Evolutionary conservation across 2,329 filamentous ascomycete genomes (phyloP).

Genomic region (Ramularia endophylla): DNA sequence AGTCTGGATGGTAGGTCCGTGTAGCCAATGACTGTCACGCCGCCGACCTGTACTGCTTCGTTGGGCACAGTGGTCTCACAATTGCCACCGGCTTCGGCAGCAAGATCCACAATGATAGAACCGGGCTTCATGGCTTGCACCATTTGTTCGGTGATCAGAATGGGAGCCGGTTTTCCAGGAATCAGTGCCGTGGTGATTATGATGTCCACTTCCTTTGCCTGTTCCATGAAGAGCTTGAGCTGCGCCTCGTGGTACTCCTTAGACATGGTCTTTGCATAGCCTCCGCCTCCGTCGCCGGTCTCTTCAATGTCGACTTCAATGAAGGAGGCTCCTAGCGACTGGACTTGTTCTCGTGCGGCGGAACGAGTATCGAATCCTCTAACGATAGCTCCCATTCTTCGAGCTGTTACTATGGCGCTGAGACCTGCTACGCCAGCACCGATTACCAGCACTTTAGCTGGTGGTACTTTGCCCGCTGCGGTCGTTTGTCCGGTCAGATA

Average conservation of each 20-base stretch:
- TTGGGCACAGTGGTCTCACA: constrained; percentile 69
- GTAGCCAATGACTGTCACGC: constrained; percentile 67
- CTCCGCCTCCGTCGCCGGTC: constrained; percentile 75
- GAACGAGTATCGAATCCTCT: constrained; percentile 86
- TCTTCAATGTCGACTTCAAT: constrained; percentile 81
- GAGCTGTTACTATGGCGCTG: constrained; percentile 80
- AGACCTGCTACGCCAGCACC: constrained; percentile 84
- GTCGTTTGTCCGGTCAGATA: constrained; percentile 88
- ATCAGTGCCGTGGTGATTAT: constrained; percentile 91
- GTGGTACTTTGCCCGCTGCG: constrained; percentile 83
- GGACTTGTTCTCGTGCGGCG: constrained; percentile 83
- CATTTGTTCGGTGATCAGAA: constrained; percentile 75
- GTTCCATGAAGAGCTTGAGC: constrained; percentile 86
- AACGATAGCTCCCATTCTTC: constrained; percentile 81
- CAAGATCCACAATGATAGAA: constrained; percentile 81
- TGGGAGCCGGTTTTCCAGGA: constrained; percentile 75
- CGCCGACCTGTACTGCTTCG: not conserved
- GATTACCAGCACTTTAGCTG: constrained; percentile 84
- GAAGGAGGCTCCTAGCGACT: constrained; percentile 84
- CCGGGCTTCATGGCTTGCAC: constrained; percentile 83
- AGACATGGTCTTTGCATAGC: constrained; percentile 91
- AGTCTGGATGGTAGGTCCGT: constrained; percentile 82
- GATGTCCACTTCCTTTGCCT: constrained; percentile 83
- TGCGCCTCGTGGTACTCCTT: constrained; percentile 89
- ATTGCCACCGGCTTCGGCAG: constrained; percentile 82